Base-by-base conservation (phyloP, 108 stramenopile species). In the Skeletonema costatum region DNA sequence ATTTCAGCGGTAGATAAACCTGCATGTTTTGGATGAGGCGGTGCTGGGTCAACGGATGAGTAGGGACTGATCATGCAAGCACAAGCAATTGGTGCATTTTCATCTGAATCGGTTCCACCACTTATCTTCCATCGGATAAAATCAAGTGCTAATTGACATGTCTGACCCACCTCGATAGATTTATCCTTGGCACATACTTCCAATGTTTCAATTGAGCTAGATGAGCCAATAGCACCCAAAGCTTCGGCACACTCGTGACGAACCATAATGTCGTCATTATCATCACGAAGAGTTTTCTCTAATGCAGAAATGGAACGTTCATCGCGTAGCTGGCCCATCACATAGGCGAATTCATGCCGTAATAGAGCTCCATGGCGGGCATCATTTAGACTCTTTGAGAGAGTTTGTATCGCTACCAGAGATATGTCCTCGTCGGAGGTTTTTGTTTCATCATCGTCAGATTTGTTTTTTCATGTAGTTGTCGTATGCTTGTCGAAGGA, bases 201-300 rank as follows among this genome's bases (percentile, higher is more conserved):
- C 59, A 97, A 74, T 11, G 85, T 69, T 1, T 66, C n/a, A 12
- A 79, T 63, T 1, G 90, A 92, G 14, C 30, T 19, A 13, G 25
- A 17, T 41, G 86, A 78, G 35, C 86, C 93, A 73, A 96, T 93
- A 53, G 93, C 93, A 32, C 92, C 96, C n/a, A 96, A 60, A 2
- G 96, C 96, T 84, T 96, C 96, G 19, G 97, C 99, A 42, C 95
- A 96, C 90, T 98, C 99, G 78, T 98, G 99, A 21, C 99, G 96
- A 12, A 98, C 97, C 93, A 99, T 98, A 46, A 92, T 85, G 80
- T 90, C 89, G 72, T 94, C 92, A 51, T 85, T 74, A 19, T 89
- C 89, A 17, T 80, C 67, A 46, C 48, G 31, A 17, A 86, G 92
- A 58, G 77, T 85, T 61, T 60, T 39, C 80, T 85, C 87, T 51